Percentiles rank a stretch among this genome's conserved stretches.
Conservation (phyloP, 1,284 basidiomycete genomes). For the Hemileia vastatrix region DNA sequence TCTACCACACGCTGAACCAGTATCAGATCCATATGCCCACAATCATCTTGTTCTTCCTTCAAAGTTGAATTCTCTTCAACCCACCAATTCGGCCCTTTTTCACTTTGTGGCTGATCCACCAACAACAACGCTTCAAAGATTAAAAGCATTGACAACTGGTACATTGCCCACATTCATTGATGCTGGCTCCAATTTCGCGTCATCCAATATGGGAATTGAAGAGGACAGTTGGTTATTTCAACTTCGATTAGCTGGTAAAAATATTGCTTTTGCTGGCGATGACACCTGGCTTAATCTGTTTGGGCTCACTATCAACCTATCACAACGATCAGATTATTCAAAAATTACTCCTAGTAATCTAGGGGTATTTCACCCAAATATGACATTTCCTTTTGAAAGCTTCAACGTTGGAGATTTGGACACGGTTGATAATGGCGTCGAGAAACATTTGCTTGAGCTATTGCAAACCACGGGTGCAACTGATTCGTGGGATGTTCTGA, state of each 20-base stretch:
- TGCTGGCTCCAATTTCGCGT: constrained; percentile 77
- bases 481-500: constrained; percentile 62
- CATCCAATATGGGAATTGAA: constrained; percentile 58
- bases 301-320: constrained; percentile 58
- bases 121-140: constrained; percentile 85
- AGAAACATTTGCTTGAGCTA: constrained; percentile 68
- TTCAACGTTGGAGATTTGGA: constrained; percentile 99
- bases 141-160: constrained; percentile 91
- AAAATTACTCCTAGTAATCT: not conserved
- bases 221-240: constrained; percentile 64
- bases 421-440: constrained; percentile 85
- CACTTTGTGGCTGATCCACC: constrained; percentile 88
- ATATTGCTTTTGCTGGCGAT: constrained; percentile 82
- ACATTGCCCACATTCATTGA: constrained; percentile 94
- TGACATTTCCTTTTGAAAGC: constrained; percentile 77
- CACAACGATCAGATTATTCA: not conserved
- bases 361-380: constrained; percentile 48
- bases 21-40: constrained; percentile 62
- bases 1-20: constrained; percentile 56
- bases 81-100: constrained; percentile 69
- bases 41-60: constrained; percentile 68
- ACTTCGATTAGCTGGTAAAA: constrained; percentile 45
- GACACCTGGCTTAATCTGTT: constrained; percentile 93
- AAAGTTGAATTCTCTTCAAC: constrained; percentile 56
- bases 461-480: constrained; percentile 48